Evolutionary conservation across 148 eudicot species (phyloP).

Genomic region (Fallopia convolvulus): DNA sequence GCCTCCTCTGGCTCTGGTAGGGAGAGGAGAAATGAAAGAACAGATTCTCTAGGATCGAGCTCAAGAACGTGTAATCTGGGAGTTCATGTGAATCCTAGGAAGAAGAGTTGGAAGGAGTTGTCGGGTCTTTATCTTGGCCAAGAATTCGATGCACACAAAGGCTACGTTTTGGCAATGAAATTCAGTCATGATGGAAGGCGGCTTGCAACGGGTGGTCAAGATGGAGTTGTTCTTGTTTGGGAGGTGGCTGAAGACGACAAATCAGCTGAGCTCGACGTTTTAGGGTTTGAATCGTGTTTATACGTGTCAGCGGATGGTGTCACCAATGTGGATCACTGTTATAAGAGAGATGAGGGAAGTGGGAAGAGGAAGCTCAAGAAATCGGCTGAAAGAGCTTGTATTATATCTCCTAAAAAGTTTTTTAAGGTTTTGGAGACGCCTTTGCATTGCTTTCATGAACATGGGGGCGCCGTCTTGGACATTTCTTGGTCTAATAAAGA

Average conservation of each 20-base stretch:
- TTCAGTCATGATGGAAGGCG: conserved; percentile 70
- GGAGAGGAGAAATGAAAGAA: neutral
- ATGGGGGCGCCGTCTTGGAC: conserved; percentile 61
- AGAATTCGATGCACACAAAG: conserved; percentile 62
- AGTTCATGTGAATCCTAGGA: conserved; percentile 39
- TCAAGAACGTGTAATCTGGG: neutral
- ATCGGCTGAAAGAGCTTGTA: conserved; percentile 41
- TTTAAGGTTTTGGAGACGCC: conserved; percentile 63
- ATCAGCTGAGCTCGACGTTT: neutral
- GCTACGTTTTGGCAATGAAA: conserved; percentile 63
- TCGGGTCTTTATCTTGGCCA: conserved; percentile 55
- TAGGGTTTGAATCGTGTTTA: neutral
- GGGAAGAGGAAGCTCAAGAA: conserved; percentile 34
- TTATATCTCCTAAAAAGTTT: conserved; percentile 50
- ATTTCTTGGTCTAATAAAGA: conserved; percentile 56
- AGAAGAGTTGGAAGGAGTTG: conserved; percentile 57
- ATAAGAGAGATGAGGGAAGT: conserved; percentile 34
- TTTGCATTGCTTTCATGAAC: conserved; percentile 61
- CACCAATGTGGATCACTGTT: conserved; percentile 41
- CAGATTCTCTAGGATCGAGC: neutral
- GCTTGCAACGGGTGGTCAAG: conserved; percentile 78
- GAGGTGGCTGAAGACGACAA: conserved; percentile 45
- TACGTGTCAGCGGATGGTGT: conserved; percentile 21
- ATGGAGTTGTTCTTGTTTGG: conserved; percentile 66
- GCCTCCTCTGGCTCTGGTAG: neutral